phyloP scores from a whole-genome alignment of 2,329 filamentous ascomycete species.

The Exophiala phaeomuriformis region DNA sequence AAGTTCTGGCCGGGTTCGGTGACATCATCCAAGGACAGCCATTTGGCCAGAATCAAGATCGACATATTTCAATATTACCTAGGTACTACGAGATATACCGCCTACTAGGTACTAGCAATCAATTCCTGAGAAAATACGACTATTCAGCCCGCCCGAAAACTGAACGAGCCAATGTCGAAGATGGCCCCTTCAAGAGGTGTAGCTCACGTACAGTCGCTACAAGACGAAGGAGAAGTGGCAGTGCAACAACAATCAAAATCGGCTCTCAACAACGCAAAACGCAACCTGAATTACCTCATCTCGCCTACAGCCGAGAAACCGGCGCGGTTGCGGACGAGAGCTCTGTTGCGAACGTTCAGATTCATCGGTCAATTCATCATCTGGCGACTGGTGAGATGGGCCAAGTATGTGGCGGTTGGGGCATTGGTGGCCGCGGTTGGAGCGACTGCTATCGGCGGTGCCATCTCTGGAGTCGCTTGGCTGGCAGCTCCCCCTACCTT shows the following conservation, averaged over 20 bases:
- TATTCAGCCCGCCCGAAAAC: no score
- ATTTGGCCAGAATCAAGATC: no score
- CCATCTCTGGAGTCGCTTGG: constrained; percentile 23
- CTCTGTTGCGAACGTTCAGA: constrained; percentile 24
- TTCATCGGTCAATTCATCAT: constrained; percentile 24
- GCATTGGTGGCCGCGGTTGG: constrained; percentile 21
- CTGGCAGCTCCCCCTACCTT: constrained; percentile 23
- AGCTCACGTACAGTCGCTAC: background rate
- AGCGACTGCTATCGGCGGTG: constrained; percentile 24
- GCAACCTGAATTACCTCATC: constrained; percentile 26
- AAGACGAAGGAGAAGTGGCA: constrained; percentile 12
- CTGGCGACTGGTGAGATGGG: constrained; percentile 27
- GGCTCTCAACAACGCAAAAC: constrained; percentile 21
- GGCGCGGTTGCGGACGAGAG: constrained; percentile 22
- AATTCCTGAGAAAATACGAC: no score
- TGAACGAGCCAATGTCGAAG: background rate
- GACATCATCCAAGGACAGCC: no score
- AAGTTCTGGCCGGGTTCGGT: no score
- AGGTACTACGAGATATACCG: no score
- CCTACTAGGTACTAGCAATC: no score
- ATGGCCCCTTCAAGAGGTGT: constrained; percentile 16
- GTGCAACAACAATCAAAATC: constrained; percentile 24
- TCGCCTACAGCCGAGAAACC: constrained; percentile 10
- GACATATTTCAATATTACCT: no score
- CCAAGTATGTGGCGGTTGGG: constrained; percentile 26